Evolutionary conservation across 148 eudicot species (phyloP).

Genomic region (Vaccinium myrtillus): DNA sequence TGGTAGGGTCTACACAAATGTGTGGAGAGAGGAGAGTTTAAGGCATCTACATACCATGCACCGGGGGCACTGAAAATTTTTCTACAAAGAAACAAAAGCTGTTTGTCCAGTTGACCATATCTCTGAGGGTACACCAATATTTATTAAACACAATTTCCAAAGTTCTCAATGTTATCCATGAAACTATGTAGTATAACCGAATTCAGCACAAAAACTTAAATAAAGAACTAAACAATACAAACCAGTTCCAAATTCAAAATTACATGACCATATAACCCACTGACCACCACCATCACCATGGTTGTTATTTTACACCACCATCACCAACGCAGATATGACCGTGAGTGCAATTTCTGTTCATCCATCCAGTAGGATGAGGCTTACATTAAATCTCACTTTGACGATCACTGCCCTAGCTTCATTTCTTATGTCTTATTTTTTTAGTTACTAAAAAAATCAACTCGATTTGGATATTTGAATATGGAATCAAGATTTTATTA

Average conservation of each 20-base stretch:
- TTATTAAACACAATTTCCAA: not conserved
- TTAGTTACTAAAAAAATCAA: not conserved
- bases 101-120: not conserved
- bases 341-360: not conserved
- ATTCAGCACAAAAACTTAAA: not conserved
- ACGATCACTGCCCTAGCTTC: not conserved
- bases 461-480: not conserved
- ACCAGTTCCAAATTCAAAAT: not conserved
- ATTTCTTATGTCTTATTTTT: not conserved
- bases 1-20: too few relatives aligned
- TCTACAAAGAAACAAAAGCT: not conserved
- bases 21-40: too few relatives aligned
- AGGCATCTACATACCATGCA: not conserved
- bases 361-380: not conserved
- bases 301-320: constrained; percentile 4
- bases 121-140: not conserved
- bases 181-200: not conserved
- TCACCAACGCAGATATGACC: not conserved
- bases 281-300: constrained; percentile 7
- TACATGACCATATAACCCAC: not conserved
- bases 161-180: not conserved
- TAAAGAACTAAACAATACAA: not conserved
- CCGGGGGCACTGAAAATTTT: not conserved
- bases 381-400: not conserved
- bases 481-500: not conserved